These are phyloP conservation scores for Eimeria praecox DNA, from an alignment of 169 alveolate species.

Conservation along the genomic window DNA sequence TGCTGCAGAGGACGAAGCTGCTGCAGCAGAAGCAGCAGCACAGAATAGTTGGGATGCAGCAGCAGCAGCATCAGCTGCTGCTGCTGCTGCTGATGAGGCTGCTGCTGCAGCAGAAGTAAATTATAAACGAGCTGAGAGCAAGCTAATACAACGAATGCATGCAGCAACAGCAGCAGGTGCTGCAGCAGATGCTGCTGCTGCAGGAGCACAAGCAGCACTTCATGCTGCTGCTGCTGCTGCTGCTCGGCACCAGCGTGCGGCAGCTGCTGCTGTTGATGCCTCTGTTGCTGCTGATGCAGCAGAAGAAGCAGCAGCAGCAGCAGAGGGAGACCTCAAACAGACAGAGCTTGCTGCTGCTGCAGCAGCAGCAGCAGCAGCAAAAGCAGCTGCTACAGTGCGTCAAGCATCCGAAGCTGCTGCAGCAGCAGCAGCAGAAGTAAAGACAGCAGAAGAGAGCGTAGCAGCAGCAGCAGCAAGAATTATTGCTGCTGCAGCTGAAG, in stretches of 20 bases:
- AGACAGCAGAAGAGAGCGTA: slow-evolving; percentile 17
- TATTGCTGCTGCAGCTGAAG: slow-evolving; percentile 7
- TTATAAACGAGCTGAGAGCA: not conserved
- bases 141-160: not conserved
- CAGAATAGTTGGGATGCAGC: not conserved
- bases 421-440: slow-evolving; percentile 30
- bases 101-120: slow-evolving; percentile 23
- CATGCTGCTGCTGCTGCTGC: slow-evolving; percentile 66
- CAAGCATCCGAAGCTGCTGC: slow-evolving; percentile 29
- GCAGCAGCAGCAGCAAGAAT: slow-evolving; percentile 63
- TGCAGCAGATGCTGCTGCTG: slow-evolving; percentile 61
- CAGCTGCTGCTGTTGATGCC: not conserved
- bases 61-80: slow-evolving; percentile 34
- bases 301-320: slow-evolving; percentile 40
- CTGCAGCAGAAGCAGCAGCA: slow-evolving; percentile 24
- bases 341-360: slow-evolving; percentile 35
- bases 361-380: not conserved
- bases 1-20: not conserved
- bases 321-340: not conserved
- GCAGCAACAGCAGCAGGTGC: slow-evolving; percentile 62
- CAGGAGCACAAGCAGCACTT: slow-evolving; percentile 9
- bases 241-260: slow-evolving; percentile 8
- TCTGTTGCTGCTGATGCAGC: slow-evolving; percentile 1
- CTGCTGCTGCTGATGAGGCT: slow-evolving; percentile 57
- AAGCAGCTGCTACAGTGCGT: slow-evolving; percentile 19